Conservation (phyloP, 352 stramenopile species). For the Albugo laibachii region DNA sequence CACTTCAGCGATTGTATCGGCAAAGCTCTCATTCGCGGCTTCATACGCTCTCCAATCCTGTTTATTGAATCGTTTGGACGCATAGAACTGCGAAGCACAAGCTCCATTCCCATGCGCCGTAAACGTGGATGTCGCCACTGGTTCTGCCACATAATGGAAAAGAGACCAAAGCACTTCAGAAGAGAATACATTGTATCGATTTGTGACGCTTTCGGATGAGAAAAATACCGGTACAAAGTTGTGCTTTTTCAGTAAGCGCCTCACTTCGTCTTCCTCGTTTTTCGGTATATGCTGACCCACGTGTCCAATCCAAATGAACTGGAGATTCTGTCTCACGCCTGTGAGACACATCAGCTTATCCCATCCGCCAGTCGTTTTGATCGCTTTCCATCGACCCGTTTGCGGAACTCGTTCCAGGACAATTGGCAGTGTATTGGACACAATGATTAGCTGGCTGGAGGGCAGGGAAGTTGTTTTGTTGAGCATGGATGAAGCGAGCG, state of each 20-base stretch:
- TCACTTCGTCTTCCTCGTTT: conserved; percentile 50
- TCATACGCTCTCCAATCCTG: conserved; percentile 79
- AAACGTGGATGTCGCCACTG: conserved; percentile 19
- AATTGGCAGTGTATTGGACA: conserved; percentile 75
- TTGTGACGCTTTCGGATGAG: conserved; percentile 47
- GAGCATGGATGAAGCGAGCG: conserved; percentile 1
- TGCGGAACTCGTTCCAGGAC: conserved; percentile 47
- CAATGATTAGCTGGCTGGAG: conserved; percentile 59
- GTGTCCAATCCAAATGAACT: conserved; percentile 80
- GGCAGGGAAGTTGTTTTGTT: conserved; percentile 3
- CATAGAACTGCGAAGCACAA: conserved; percentile 18
- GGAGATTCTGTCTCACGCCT: conserved; percentile 32
- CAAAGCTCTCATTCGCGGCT: conserved; percentile 72
- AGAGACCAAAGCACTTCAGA: conserved; percentile 83
- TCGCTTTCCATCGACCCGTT: conserved; percentile 63
- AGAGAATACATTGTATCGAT: conserved; percentile 73
- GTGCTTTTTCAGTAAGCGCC: conserved; percentile 59
- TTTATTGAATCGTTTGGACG: conserved; percentile 69
- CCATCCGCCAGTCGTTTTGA: conserved; percentile 68
- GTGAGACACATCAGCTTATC: conserved; percentile 72
- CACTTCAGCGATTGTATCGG: conserved; percentile 63
- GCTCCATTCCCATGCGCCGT: conserved; percentile 13
- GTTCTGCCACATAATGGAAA: conserved; percentile 80
- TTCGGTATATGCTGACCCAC: conserved; percentile 76
- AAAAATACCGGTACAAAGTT: conserved; percentile 79